phyloP scores from a whole-genome alignment of 2,329 filamentous ascomycete genomes.

The Phaeosphaeria sp. region DNA sequence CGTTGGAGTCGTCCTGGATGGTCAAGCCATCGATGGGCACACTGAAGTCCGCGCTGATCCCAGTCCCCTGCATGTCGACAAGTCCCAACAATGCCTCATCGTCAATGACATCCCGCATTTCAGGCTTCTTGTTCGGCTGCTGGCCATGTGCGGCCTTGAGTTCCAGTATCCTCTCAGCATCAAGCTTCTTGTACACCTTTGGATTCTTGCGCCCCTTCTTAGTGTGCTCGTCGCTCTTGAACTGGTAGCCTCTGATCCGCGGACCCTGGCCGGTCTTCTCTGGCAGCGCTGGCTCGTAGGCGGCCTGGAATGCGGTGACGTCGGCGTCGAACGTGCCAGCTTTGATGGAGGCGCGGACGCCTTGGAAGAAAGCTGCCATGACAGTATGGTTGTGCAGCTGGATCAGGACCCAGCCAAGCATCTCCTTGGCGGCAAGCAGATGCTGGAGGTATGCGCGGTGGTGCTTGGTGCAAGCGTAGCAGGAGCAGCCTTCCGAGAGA shows the following conservation, averaged over 20 bases:
- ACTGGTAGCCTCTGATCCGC: conserved; percentile 45
- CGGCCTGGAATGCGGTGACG: conserved; percentile 64
- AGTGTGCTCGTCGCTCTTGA: conserved; percentile 38
- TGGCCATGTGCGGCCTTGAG: conserved; percentile 40
- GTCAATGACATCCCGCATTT: conserved; percentile 38
- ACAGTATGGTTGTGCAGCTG: conserved; percentile 89
- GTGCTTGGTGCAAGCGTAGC: conserved; percentile 84
- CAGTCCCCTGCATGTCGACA: conserved; percentile 24
- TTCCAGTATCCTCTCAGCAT: conserved; percentile 30
- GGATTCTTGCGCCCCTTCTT: conserved; percentile 42
- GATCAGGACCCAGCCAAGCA: conserved; percentile 93
- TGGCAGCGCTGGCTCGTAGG: conserved; percentile 76
- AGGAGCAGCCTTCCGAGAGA: conserved; percentile 69
- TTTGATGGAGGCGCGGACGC: conserved; percentile 70
- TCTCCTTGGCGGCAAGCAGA: conserved; percentile 87
- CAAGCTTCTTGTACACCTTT: conserved; percentile 37
- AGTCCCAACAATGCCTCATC: conserved; percentile 43
- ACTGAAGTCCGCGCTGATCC: conserved; percentile 15
- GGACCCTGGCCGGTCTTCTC: conserved; percentile 79
- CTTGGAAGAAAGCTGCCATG: conserved; percentile 74
- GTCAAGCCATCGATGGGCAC: conserved; percentile 23
- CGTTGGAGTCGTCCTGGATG: conserved; percentile 28
- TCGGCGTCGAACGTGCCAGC: conserved; percentile 63
- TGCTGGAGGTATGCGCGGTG: conserved; percentile 89
- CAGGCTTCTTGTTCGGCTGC: conserved; percentile 33